A percentile compares a stretch with the other conserved stretches of the same genome.
Conservation (phyloP, 495 filamentous ascomycete species). For the Astrocystis sublimbata region DNA sequence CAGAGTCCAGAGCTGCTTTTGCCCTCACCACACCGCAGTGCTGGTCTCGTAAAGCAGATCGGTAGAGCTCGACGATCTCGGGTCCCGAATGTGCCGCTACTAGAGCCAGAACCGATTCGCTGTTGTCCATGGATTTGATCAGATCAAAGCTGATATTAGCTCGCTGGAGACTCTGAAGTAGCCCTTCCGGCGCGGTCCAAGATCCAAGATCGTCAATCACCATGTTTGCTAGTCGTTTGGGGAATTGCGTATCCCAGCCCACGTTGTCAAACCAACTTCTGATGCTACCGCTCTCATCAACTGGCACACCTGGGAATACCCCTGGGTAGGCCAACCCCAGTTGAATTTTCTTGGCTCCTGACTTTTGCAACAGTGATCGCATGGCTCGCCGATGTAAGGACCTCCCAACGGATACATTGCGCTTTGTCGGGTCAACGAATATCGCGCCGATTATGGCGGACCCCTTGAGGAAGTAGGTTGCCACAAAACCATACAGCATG, state of each 20-base stretch:
- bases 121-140: constrained; percentile 75
- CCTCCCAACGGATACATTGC: constrained; percentile 82
- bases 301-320: constrained; percentile 77
- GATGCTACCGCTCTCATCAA: constrained; percentile 50
- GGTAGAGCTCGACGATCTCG: constrained; percentile 82
- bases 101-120: constrained; percentile 73
- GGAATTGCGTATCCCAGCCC: constrained; percentile 52
- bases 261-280: constrained; percentile 56
- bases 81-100: constrained; percentile 73
- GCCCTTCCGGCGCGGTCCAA: constrained; percentile 74
- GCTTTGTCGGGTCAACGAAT: constrained; percentile 78
- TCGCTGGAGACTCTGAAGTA: constrained; percentile 67
- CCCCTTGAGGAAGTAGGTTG: constrained; percentile 75
- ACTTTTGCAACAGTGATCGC: constrained; percentile 61
- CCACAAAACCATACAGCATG: constrained; percentile 84
- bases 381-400: constrained; percentile 83
- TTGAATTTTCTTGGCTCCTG: constrained; percentile 72
- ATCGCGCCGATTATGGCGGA: constrained; percentile 79
- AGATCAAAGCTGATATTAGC: constrained; percentile 73
- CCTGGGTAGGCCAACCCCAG: constrained; percentile 76
- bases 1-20: constrained; percentile 63
- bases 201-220: constrained; percentile 62
- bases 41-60: constrained; percentile 70
- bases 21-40: constrained; percentile 83
- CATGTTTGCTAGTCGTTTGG: constrained; percentile 60